Conservation (phyloP, 1,284 basidiomycete genomes). For the Somion occarium region DNA sequence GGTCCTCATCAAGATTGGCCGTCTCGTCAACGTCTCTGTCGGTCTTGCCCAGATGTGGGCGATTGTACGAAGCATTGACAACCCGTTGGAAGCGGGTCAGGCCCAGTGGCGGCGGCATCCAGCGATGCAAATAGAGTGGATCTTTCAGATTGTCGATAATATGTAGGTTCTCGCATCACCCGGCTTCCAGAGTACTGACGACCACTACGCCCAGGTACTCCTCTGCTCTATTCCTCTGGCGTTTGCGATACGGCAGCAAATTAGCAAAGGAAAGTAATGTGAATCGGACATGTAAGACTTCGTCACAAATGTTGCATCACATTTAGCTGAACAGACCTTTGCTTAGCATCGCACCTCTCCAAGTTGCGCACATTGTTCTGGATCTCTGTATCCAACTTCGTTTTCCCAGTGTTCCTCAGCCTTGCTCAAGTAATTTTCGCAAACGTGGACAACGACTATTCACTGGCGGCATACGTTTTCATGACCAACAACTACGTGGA, state of each 20-base stretch:
- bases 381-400: constrained; percentile 27
- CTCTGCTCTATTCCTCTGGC: constrained; percentile 14
- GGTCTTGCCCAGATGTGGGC: neutral
- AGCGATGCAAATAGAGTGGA: constrained; percentile 3
- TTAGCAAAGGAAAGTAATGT: neutral
- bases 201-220: constrained; percentile 10
- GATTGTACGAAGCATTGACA: neutral
- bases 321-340: neutral
- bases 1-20: neutral
- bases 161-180: constrained; percentile 3
- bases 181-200: neutral
- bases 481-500: constrained; percentile 15
- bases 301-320: neutral
- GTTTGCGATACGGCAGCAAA: neutral
- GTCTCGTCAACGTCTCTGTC: constrained; percentile 4
- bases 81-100: neutral
- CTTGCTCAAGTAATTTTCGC: constrained; percentile 18
- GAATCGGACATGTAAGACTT: neutral
- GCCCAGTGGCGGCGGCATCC: neutral
- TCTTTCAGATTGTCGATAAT: constrained; percentile 9
- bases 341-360: constrained; percentile 2
- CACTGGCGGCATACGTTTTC: constrained; percentile 11
- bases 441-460: constrained; percentile 5
- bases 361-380: constrained; percentile 22
- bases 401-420: constrained; percentile 26